Base-by-base conservation (phyloP, 371 early-diverging fungal genomes). In the Mucor piriformis region DNA sequence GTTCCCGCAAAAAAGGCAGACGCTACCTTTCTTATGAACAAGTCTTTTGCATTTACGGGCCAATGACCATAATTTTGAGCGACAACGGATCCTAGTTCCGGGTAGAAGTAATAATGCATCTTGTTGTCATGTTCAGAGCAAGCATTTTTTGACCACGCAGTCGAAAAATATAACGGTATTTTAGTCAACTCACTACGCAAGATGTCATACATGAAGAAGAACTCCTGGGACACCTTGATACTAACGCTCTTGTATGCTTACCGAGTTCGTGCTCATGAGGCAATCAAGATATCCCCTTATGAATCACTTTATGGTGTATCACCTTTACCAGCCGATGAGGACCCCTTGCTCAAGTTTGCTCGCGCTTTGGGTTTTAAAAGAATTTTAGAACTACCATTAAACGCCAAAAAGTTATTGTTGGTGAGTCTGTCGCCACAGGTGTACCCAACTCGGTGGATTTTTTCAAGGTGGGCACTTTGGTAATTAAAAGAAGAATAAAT, bases 151-250 rank as follows among this genome's bases (percentile, higher is more conserved):
- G 29, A 29, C 29, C 7, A 29, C 29, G 7, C 29, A 12, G 37
- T 37, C 2, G 37, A 37, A 12, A 37, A 37, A 12, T 37, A 6
- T n/a, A 70, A 70, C 49, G 55, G 61, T 24, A 63, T 40, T 5
- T 12, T 70, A 6, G 50, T 29, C 3, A 51, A 59, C 18, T 20
- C 61, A 8, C 6, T 70, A 2, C 43, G 40, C 8, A 59, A 59
- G 15, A 6, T 65, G 16, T 34, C 43, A 1, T 13, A 7, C 4
- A n/a, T 38, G n/a, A 16, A 62, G 11, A 11, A 23, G 2, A 11
- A 13, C n/a, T 8, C 35, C 3, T 57, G 57, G 57, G 50, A 50
- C 27, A 6, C 4, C 2, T 4, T 20, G 1, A 16, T 58, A 3
- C 13, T 23, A 8, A 16, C 63, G 7, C 35, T 63, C 6, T 18